A percentile compares a stretch with the other conserved stretches of the same genome.
Evolutionary conservation across 2,329 filamentous ascomycete genomes (phyloP).

Genomic region (Parasarocladium wereldwijsianum): DNA sequence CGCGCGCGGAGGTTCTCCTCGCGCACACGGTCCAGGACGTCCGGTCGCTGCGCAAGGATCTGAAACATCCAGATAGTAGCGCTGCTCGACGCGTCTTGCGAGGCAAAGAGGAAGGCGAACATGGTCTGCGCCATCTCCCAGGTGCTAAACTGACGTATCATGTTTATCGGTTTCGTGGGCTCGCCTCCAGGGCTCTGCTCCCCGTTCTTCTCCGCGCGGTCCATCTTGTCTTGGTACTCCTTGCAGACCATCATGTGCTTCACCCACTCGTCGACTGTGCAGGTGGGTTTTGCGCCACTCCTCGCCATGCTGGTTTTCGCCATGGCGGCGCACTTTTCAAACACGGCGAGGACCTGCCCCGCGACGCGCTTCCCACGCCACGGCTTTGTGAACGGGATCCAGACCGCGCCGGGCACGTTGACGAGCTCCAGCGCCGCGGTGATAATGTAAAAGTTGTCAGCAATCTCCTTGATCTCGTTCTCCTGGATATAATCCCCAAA

Average conservation of each 20-base stretch:
- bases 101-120: constrained; percentile 38
- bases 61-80: constrained; percentile 39
- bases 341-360: constrained; percentile 56
- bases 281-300: constrained; percentile 51
- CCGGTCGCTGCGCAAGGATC: constrained; percentile 32
- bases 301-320: constrained; percentile 58
- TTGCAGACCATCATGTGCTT: constrained; percentile 59
- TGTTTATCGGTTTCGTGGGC: constrained; percentile 28
- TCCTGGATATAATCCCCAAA: constrained; percentile 68
- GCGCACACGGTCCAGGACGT: constrained; percentile 28
- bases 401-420: constrained; percentile 56
- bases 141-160: constrained; percentile 35
- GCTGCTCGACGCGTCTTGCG: constrained; percentile 37
- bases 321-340: constrained; percentile 55
- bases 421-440: constrained; percentile 68
- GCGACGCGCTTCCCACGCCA: constrained; percentile 66
- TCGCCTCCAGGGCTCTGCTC: too few relatives aligned
- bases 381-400: constrained; percentile 59
- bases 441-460: constrained; percentile 65
- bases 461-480: constrained; percentile 56
- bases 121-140: constrained; percentile 33
- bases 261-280: constrained; percentile 69
- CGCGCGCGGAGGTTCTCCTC: constrained; percentile 30
- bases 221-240: constrained; percentile 47
- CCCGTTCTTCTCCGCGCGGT: constrained; percentile 30